phyloP scores from a whole-genome alignment of 805 yeast genomes.

The Myxozyma geophila region DNA sequence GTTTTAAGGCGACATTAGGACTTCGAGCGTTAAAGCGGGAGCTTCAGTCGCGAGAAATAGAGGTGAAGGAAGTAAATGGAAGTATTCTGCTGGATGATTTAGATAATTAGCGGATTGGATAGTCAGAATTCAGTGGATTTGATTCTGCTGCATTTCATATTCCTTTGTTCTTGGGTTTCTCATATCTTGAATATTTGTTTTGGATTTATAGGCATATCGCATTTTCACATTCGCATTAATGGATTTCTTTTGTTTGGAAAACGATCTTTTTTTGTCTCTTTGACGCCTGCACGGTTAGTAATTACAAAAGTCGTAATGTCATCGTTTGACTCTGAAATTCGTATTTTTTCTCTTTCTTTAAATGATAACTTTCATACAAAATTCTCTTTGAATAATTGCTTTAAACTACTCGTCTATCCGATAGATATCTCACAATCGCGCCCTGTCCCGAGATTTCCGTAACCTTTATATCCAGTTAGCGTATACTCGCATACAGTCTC shows the following conservation, averaged over 20 bases:
- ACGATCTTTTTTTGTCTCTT: neutral
- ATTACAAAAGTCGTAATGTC: no score
- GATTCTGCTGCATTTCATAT: neutral
- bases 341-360: no score
- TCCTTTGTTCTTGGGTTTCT: neutral
- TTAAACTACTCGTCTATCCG: conserved; percentile 81
- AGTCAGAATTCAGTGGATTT: neutral
- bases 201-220: neutral
- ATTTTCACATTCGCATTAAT: conserved; percentile 3
- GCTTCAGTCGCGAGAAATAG: conserved; percentile 9
- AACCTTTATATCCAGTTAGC: conserved; percentile 45
- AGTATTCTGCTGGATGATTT: conserved; percentile 12
- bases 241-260: neutral
- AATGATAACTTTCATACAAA: neutral
- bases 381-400: neutral
- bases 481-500: no score
- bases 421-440: conserved; percentile 80
- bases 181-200: neutral
- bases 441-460: conserved; percentile 86
- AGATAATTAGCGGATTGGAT: neutral
- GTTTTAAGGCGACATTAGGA: conserved; percentile 30
- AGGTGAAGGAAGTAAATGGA: conserved; percentile 29
- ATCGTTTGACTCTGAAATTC: no score
- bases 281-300: no score
- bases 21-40: conserved; percentile 32